Evolutionary conservation across 1,139 yeast species (phyloP).

Genomic region (Pichia sp.): DNA sequence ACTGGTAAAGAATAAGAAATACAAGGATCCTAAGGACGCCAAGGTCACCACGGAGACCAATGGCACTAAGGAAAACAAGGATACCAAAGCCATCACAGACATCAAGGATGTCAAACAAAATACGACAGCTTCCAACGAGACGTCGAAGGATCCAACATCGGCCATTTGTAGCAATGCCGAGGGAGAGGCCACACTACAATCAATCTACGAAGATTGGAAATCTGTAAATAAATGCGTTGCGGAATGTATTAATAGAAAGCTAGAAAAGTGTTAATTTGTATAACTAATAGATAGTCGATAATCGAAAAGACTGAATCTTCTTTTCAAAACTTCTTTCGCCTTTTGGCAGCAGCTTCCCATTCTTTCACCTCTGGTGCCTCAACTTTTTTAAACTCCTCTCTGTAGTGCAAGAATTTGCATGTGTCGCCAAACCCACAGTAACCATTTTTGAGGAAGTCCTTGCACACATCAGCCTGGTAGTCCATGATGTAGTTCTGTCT

Average conservation of each 20-base stretch:
- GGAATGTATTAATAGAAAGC: conserved; percentile 10
- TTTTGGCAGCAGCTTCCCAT: conserved; percentile 51
- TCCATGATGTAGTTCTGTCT: conserved; percentile 76
- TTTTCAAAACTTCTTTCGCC: conserved; percentile 24
- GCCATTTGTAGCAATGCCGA: neutral
- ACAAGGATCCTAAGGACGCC: neutral
- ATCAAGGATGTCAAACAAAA: no score
- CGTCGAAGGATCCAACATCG: no score
- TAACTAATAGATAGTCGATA: neutral
- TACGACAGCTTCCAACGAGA: no score
- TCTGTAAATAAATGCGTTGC: conserved; percentile 6
- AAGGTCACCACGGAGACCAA: neutral
- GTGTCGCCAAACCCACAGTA: conserved; percentile 97
- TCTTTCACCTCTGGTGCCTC: conserved; percentile 52
- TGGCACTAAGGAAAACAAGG: neutral
- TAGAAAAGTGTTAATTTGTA: conserved; percentile 4
- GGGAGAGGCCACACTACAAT: neutral
- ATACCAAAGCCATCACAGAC: neutral
- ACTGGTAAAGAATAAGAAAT: neutral
- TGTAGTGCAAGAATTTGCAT: conserved; percentile 88
- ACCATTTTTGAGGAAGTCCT: conserved; percentile 87
- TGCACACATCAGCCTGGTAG: conserved; percentile 92
- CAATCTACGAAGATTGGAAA: conserved; percentile 7
- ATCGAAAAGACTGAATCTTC: neutral
- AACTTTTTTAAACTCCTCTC: conserved; percentile 80